Evolutionary conservation across 2,329 filamentous ascomycete species (phyloP).

Genomic region (Fusarium setosum): DNA sequence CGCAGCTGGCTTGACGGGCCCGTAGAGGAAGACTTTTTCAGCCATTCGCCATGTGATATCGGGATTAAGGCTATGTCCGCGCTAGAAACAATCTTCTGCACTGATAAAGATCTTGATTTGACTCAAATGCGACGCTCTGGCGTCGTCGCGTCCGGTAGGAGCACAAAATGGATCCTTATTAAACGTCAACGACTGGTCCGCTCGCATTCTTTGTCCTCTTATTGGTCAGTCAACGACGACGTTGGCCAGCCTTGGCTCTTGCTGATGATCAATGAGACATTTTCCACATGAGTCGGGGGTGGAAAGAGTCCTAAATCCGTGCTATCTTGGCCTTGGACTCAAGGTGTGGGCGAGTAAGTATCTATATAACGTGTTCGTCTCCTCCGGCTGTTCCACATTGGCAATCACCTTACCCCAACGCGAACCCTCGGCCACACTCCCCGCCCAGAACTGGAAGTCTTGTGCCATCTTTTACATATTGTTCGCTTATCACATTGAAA

Average conservation of each 20-base stretch:
- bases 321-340: not conserved
- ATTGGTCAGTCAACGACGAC: not conserved
- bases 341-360: not conserved
- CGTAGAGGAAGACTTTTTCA: too few relatives aligned
- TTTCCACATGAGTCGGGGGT: not conserved
- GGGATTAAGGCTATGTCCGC: not conserved
- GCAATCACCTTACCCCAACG: not conserved
- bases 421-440: not conserved
- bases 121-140: not conserved
- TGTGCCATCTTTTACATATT: too few relatives aligned
- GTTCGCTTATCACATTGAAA: not conserved
- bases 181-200: not conserved
- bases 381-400: not conserved
- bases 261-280: not conserved
- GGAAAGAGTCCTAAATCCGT: not conserved
- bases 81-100: too few relatives aligned
- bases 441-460: too few relatives aligned
- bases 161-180: not conserved
- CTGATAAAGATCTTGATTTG: not conserved
- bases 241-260: not conserved
- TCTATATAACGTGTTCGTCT: not conserved
- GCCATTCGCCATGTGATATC: too few relatives aligned
- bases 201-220: not conserved
- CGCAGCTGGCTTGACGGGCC: too few relatives aligned
- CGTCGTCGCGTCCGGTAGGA: not conserved